Evolutionary conservation across 2,329 filamentous ascomycete genomes (phyloP), one percentile per base, ranked within the genome.

Genomic region (Arachnopeziza araneosa): DNA sequence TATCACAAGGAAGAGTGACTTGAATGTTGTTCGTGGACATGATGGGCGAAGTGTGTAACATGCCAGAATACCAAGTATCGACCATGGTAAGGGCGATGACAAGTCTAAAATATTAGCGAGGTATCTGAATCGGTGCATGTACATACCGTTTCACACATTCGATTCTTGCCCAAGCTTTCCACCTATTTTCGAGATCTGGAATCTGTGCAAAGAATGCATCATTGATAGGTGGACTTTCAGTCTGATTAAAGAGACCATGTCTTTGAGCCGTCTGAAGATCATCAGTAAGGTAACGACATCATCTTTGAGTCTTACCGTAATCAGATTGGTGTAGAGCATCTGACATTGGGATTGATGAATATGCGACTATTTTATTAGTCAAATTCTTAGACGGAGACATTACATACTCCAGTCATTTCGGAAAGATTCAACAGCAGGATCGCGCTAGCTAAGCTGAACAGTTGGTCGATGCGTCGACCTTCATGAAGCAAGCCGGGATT

Each of bases 161-260:
- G 8, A 82, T 74, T 54, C 78, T 77, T 62, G 76, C 75, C 80
- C 80, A 83, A 1, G 78, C 76, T 64, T 78, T 80, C 80, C 80
- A 83, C 64, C 75, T 71, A 24, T 73, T 69, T 54, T 80, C 77
- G 36, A 77, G 72, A 62, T 79, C 76, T 17, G 75, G 68, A 7
- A 79, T 72, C 4, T 74, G 70, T 24, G 78, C 76, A 23, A 80
- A 75, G 2, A 80, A 66, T 21, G 70, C 69, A 60, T 72, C 73
- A 49, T 76, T 74, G 1, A 78, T 68, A 17, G 72, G 68, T 60
- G 76, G 74, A 10, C 75, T 74, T 63, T 82, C 79, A 5, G 73
- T 78, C 3, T 76, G 75, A 17, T 75, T 75, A 59, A 83, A 81
- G 0, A 83, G 69, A 0, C 79, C 79, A 65, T 81, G 77, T 32